phyloP scores from a whole-genome alignment of 2,329 filamentous ascomycete genomes.

The Ophiostoma triangulosporum region DNA sequence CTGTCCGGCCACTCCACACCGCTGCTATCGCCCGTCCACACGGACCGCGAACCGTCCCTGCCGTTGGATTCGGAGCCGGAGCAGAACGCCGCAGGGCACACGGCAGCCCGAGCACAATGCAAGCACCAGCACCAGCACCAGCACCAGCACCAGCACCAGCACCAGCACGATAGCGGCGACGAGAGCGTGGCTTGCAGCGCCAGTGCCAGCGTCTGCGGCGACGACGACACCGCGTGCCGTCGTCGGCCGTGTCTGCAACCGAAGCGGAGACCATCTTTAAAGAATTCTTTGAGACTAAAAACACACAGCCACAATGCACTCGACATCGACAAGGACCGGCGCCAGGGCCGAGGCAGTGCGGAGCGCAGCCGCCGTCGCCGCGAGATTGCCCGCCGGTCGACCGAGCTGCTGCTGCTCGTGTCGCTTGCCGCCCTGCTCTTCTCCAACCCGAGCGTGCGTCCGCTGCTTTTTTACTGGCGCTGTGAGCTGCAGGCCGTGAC shows the following conservation, averaged over 20 bases:
- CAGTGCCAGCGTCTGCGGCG: constrained; percentile 19
- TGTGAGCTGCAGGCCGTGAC: constrained; percentile 30
- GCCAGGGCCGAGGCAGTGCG: constrained; percentile 10
- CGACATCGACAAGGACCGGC: constrained; percentile 14
- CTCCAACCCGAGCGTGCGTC: constrained; percentile 32
- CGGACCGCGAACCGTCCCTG: neutral
- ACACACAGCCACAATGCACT: constrained; percentile 8
- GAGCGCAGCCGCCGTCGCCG: constrained; percentile 30
- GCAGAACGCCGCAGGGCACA: no score
- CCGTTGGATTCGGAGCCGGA: no score
- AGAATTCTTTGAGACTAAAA: neutral
- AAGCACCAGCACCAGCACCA: no score
- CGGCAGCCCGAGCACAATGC: no score
- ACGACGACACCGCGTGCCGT: constrained; percentile 19
- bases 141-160: neutral
- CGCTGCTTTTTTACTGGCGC: constrained; percentile 32
- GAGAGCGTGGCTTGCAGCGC: constrained; percentile 5
- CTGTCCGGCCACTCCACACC: constrained; percentile 44
- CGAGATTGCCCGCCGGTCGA: constrained; percentile 37
- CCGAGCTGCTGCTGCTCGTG: constrained; percentile 38
- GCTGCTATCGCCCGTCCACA: constrained; percentile 29
- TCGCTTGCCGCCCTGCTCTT: constrained; percentile 35
- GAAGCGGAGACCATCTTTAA: neutral
- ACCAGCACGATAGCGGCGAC: neutral
- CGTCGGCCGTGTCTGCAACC: neutral